These are phyloP conservation scores for Brassica rapa DNA, from an alignment of 345 rosid species.

Conservation along the genomic window DNA sequence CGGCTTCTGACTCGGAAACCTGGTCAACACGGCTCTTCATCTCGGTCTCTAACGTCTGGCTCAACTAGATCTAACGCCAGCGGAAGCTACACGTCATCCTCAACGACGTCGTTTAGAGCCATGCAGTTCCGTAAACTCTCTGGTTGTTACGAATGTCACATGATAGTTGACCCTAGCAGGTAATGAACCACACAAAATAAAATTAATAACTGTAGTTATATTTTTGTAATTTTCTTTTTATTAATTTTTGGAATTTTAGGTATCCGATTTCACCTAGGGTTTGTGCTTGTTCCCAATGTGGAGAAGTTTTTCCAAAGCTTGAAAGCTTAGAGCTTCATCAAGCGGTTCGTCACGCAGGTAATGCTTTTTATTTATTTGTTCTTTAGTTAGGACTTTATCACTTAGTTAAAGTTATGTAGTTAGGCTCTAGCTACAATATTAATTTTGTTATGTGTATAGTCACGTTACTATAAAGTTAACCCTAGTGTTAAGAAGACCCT, in stretches of 20 bases:
- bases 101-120: slow-evolving; percentile 63
- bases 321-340: slow-evolving; percentile 98
- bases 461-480: background rate
- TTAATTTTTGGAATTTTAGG: slow-evolving; percentile 42
- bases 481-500: background rate
- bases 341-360: slow-evolving; percentile 97
- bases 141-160: slow-evolving; percentile 94
- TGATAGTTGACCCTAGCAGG: slow-evolving; percentile 96
- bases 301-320: slow-evolving; percentile 87
- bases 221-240: background rate
- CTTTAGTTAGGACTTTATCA: background rate
- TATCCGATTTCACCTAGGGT: slow-evolving; percentile 70
- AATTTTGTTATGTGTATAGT: background rate
- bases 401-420: background rate
- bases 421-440: background rate
- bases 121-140: slow-evolving; percentile 97
- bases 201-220: background rate
- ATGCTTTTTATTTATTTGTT: background rate
- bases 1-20: slow-evolving; percentile 60
- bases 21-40: slow-evolving; percentile 41
- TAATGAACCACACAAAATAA: slow-evolving; percentile 20
- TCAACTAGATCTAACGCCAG: slow-evolving; percentile 57
- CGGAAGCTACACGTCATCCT: slow-evolving; percentile 41
- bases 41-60: slow-evolving; percentile 50
- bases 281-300: slow-evolving; percentile 81